phyloP scores from a whole-genome alignment of 805 yeast genomes.

The Saturnispora diversa region DNA sequence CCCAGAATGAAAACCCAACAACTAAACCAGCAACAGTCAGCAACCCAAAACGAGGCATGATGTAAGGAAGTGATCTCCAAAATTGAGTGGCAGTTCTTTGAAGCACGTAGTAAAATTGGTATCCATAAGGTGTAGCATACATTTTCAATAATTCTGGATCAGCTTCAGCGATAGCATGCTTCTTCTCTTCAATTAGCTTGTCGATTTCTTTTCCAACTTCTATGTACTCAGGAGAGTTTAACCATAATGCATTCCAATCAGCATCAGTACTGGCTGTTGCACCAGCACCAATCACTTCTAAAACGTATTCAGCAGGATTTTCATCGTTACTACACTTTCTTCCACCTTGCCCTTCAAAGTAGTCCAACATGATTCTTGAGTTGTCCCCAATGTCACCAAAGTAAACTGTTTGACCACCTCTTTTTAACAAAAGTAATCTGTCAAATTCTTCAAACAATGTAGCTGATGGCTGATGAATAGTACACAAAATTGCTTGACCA shows the following conservation, averaged over 20 bases:
- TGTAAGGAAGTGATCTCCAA: constrained; percentile 42
- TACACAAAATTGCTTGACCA: constrained; percentile 50
- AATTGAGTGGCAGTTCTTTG: constrained; percentile 33
- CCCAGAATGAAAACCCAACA: constrained; percentile 53
- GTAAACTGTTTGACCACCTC: constrained; percentile 46
- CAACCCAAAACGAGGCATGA: constrained; percentile 39
- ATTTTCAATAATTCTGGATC: constrained; percentile 16
- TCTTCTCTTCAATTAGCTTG: constrained; percentile 18
- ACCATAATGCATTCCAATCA: constrained; percentile 64
- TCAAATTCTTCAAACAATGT: constrained; percentile 35
- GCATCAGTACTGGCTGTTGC: constrained; percentile 54
- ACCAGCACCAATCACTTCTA: constrained; percentile 74
- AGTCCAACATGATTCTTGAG: constrained; percentile 35
- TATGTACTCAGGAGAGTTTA: constrained; percentile 24
- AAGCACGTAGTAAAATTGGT: constrained; percentile 30
- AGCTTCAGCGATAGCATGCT: constrained; percentile 10
- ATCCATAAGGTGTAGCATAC: constrained; percentile 40
- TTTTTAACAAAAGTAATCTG: constrained; percentile 36
- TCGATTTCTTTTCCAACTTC: constrained; percentile 26
- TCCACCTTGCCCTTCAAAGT: constrained; percentile 51
- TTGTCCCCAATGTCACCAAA: constrained; percentile 46
- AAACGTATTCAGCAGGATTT: constrained; percentile 71
- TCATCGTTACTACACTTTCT: constrained; percentile 51
- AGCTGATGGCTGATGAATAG: constrained; percentile 46
- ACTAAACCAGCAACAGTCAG: constrained; percentile 35